These are phyloP conservation scores for Dendrobium huoshanense DNA, from an alignment of 106 monocot species.

Conservation along the genomic window DNA sequence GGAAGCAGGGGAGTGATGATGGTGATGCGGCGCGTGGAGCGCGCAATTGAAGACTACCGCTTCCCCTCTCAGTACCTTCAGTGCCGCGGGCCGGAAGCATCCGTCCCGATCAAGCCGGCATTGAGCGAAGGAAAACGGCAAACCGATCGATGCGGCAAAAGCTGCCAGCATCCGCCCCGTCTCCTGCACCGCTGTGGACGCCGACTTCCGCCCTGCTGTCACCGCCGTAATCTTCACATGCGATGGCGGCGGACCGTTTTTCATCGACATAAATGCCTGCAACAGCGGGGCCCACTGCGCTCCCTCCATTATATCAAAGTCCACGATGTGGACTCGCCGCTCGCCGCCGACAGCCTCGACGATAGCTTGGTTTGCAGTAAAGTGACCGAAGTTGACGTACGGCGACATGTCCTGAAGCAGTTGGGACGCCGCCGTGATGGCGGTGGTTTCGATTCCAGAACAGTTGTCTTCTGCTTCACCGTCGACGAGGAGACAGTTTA, in stretches of 20 bases:
- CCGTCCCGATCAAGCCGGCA: slow-evolving; percentile 20
- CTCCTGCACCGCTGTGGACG: not conserved
- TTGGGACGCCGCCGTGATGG: slow-evolving; percentile 36
- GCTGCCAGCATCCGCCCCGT: slow-evolving; percentile 28
- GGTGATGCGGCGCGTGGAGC: slow-evolving; percentile 14
- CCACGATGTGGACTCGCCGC: slow-evolving; percentile 42
- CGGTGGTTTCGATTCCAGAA: not conserved
- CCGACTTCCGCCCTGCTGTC: slow-evolving; percentile 10
- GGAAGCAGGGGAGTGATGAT: not conserved
- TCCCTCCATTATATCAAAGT: slow-evolving; percentile 48
- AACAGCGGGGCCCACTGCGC: slow-evolving; percentile 49
- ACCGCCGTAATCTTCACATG: slow-evolving; percentile 51
- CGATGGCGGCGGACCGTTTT: slow-evolving; percentile 22
- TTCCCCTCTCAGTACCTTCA: slow-evolving; percentile 37
- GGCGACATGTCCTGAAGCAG: slow-evolving; percentile 57
- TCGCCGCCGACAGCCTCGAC: slow-evolving; percentile 36
- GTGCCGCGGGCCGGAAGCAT: not conserved
- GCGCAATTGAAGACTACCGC: slow-evolving; percentile 31
- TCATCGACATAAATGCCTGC: slow-evolving; percentile 25
- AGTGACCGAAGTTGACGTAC: slow-evolving; percentile 47
- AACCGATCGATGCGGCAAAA: slow-evolving; percentile 40
- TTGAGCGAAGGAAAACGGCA: slow-evolving; percentile 38
- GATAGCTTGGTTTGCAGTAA: slow-evolving; percentile 60
- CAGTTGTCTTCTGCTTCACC: too few relatives aligned
- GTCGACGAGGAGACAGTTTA: slow-evolving; percentile 28